Conservation (phyloP, 352 stramenopile species). For the Pythium volutum region DNA sequence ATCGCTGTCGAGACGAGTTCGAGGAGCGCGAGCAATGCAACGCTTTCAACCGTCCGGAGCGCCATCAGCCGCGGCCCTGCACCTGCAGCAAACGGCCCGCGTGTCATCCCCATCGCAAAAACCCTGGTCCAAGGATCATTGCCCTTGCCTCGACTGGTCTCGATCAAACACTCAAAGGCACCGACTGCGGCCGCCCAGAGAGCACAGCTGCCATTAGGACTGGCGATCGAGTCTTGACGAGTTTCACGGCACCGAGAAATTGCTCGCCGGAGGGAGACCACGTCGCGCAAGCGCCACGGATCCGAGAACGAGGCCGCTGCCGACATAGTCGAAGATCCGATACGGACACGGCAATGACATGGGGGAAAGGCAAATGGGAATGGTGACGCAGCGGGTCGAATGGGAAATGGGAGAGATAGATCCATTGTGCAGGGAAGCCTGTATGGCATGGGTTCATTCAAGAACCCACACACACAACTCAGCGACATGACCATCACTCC, state of each 20-base stretch:
- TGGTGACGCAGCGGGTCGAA: too few relatives aligned
- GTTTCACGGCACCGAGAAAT: neutral
- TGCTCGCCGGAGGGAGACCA: neutral
- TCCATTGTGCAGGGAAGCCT: neutral
- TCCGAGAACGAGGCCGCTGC: neutral
- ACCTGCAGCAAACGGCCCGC: neutral
- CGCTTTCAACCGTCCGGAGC: slow-evolving; percentile 2
- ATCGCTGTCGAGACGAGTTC: neutral
- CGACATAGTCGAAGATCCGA: neutral
- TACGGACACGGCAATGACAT: neutral
- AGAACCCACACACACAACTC: neutral
- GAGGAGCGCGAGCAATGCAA: neutral
- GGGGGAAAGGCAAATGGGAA: too few relatives aligned
- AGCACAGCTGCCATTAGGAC: neutral
- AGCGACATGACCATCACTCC: neutral
- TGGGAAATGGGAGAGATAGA: neutral
- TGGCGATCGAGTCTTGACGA: neutral
- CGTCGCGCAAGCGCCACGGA: neutral
- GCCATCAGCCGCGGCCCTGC: neutral
- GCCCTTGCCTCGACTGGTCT: neutral
- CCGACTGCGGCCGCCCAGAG: neutral
- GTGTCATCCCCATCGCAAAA: neutral
- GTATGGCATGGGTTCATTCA: too few relatives aligned
- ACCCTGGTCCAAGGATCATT: slow-evolving; percentile 4
- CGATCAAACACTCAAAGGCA: neutral